These are phyloP conservation scores for Hypoxylon perforatum DNA, from an alignment of 495 filamentous ascomycete species.

Conservation along the genomic window DNA sequence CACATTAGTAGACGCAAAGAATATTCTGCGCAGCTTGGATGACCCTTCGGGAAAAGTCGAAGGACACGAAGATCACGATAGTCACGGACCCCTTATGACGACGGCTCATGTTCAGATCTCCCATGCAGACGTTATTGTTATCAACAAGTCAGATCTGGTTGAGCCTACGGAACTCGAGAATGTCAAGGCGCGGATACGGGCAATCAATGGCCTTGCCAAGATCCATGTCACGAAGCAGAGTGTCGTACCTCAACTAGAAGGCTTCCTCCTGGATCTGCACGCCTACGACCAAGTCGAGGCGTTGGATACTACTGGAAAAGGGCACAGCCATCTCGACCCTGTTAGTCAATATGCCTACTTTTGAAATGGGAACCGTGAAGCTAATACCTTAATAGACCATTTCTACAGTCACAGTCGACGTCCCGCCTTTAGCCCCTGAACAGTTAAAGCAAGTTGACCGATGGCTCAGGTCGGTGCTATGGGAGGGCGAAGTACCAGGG, in stretches of 20 bases:
- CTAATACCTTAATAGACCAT: slow-evolving; percentile 71
- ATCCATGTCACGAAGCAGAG: slow-evolving; percentile 84
- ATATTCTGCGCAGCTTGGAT: slow-evolving; percentile 82
- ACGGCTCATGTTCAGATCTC: slow-evolving; percentile 96
- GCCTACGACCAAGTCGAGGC: slow-evolving; percentile 85
- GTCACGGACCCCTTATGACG: slow-evolving; percentile 73
- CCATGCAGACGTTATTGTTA: slow-evolving; percentile 93
- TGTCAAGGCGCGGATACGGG: slow-evolving; percentile 73
- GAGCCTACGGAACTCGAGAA: slow-evolving; percentile 69
- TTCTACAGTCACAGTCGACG: slow-evolving; percentile 78
- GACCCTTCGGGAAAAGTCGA: slow-evolving; percentile 72
- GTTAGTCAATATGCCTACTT: slow-evolving; percentile 42
- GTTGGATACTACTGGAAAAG: slow-evolving; percentile 72
- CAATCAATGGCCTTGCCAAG: slow-evolving; percentile 91
- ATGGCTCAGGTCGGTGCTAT: slow-evolving; percentile 87
- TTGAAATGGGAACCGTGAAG: slow-evolving; percentile 4
- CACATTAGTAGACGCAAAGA: slow-evolving; percentile 94
- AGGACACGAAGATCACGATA: slow-evolving; percentile 63
- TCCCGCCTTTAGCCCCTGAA: slow-evolving; percentile 64
- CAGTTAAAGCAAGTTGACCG: slow-evolving; percentile 73
- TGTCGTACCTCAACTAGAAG: slow-evolving; percentile 82
- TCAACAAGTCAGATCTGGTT: slow-evolving; percentile 97
- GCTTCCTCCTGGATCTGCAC: slow-evolving; percentile 87
- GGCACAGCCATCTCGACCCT: slow-evolving; percentile 85
- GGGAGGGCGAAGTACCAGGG: slow-evolving; percentile 76